These are phyloP conservation scores for Colletotrichum sp. DNA, from an alignment of 2,329 filamentous ascomycete genomes.

Conservation along the genomic window DNA sequence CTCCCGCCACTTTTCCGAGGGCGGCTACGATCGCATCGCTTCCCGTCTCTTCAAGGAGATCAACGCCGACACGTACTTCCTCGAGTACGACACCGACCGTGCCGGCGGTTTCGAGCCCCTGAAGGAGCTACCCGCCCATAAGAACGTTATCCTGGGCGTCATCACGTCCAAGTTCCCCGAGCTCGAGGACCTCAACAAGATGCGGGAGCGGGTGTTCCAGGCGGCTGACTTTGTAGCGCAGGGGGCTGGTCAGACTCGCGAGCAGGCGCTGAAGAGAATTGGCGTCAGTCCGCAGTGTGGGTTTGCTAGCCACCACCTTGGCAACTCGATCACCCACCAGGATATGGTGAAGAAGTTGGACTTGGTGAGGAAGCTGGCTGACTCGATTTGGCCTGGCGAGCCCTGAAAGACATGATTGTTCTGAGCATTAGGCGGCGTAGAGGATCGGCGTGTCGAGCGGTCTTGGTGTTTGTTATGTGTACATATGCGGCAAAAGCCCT, in stretches of 20 bases:
- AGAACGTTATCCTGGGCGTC: conserved; percentile 67
- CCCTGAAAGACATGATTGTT: not conserved
- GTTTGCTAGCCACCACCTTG: conserved; percentile 59
- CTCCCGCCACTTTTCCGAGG: conserved; percentile 67
- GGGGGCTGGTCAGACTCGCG: conserved; percentile 64
- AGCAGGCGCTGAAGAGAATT: conserved; percentile 68
- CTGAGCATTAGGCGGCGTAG: not conserved
- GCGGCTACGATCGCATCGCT: conserved; percentile 68
- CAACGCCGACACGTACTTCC: conserved; percentile 67
- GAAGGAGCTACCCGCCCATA: conserved; percentile 61
- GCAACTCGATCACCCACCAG: conserved; percentile 13
- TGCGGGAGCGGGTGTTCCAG: conserved; percentile 58
- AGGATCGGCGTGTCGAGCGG: not conserved
- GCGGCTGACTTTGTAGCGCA: conserved; percentile 71
- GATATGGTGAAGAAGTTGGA: conserved; percentile 17
- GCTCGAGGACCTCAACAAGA: conserved; percentile 59
- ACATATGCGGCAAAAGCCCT: not conserved
- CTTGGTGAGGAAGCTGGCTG: conserved; percentile 13
- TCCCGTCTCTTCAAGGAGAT: conserved; percentile 64
- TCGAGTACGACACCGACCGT: conserved; percentile 63
- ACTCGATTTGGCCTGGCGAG: conserved; percentile 19
- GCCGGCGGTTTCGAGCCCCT: conserved; percentile 69
- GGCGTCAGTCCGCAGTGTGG: conserved; percentile 75
- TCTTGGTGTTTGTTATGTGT: too few species aligned
- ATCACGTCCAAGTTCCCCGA: conserved; percentile 65